A percentile compares a stretch with the other conserved stretches of the same genome.
These are phyloP conservation scores for Zygotorulaspora sp. DNA, from an alignment of 805 yeast genomes.

Conservation along the genomic window DNA sequence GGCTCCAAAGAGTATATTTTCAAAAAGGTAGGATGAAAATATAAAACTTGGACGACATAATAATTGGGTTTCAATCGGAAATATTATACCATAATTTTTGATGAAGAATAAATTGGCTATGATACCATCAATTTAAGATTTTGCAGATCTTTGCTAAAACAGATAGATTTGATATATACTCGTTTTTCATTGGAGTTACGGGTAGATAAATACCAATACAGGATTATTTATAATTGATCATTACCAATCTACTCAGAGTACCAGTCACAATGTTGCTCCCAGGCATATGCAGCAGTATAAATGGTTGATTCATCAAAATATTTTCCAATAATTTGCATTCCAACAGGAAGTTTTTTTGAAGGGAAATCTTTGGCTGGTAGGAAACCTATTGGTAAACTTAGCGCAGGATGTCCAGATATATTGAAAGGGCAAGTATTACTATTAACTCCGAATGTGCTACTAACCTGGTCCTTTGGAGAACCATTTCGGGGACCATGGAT, in stretches of 20 bases:
- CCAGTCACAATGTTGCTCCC: constrained; percentile 32
- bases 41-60: too few relatives aligned
- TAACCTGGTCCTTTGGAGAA: constrained; percentile 26
- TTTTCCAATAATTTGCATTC: constrained; percentile 36
- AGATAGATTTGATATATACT: too few relatives aligned
- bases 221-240: too few relatives aligned
- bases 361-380: constrained; percentile 32
- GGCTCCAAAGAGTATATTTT: too few relatives aligned
- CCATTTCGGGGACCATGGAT: constrained; percentile 28
- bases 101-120: too few relatives aligned
- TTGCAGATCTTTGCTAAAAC: too few relatives aligned
- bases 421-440: constrained; percentile 38
- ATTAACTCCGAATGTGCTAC: constrained; percentile 35
- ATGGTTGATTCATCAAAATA: constrained; percentile 34
- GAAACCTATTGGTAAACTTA: constrained; percentile 36
- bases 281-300: constrained; percentile 37
- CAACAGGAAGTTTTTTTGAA: constrained; percentile 36
- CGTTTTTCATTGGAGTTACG: too few relatives aligned
- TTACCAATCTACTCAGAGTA: constrained; percentile 1
- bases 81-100: too few relatives aligned
- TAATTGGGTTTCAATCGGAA: too few relatives aligned
- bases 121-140: too few relatives aligned
- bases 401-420: constrained; percentile 39
- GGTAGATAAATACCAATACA: too few relatives aligned
- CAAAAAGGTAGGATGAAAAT: too few relatives aligned